Percentiles rank a stretch among this genome's conserved stretches.
Evolutionary conservation across 78 protist species (phyloP).

Genomic region (Dictyostelium purpureum): DNA sequence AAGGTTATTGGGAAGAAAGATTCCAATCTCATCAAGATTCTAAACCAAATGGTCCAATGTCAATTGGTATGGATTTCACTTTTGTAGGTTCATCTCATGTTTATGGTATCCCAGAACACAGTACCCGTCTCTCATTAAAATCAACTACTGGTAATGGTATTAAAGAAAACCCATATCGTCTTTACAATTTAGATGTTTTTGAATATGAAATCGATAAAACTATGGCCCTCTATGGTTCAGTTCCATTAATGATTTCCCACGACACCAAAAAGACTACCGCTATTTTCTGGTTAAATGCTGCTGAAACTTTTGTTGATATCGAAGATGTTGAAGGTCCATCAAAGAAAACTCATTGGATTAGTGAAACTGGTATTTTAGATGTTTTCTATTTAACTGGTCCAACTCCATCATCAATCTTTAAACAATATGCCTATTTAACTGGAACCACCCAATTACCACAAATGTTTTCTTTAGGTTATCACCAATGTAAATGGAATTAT

Average conservation of each 20-base stretch:
- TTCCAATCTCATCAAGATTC: slow-evolving; percentile 72
- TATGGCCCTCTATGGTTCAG: slow-evolving; percentile 95
- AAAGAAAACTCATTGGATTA: slow-evolving; percentile 89
- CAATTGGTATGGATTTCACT: slow-evolving; percentile 86
- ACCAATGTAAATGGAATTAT: slow-evolving; percentile 99
- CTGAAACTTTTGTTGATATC: slow-evolving; percentile 96
- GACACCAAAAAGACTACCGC: slow-evolving; percentile 67
- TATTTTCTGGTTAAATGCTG: slow-evolving; percentile 95
- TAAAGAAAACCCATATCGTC: slow-evolving; percentile 93
- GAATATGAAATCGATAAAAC: slow-evolving; percentile 94
- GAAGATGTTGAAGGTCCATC: not conserved
- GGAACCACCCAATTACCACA: slow-evolving; percentile 96
- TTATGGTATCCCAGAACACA: slow-evolving; percentile 97
- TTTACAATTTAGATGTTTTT: slow-evolving; percentile 97
- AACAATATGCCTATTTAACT: slow-evolving; percentile 89
- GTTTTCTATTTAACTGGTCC: slow-evolving; percentile 94
- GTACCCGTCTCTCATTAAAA: slow-evolving; percentile 79
- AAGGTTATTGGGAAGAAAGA: slow-evolving; percentile 74
- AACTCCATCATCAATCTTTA: slow-evolving; percentile 55
- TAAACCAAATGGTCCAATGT: slow-evolving; percentile 84
- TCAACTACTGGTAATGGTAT: slow-evolving; percentile 66
- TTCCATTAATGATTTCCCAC: slow-evolving; percentile 95
- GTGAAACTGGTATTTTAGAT: slow-evolving; percentile 95
- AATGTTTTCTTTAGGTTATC: slow-evolving; percentile 95
- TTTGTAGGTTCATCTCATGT: slow-evolving; percentile 83